A percentile compares a stretch with the other conserved stretches of the same genome.
Conservation (phyloP, 2,329 filamentous ascomycete genomes). For the Aspergillus eucalypticola region DNA sequence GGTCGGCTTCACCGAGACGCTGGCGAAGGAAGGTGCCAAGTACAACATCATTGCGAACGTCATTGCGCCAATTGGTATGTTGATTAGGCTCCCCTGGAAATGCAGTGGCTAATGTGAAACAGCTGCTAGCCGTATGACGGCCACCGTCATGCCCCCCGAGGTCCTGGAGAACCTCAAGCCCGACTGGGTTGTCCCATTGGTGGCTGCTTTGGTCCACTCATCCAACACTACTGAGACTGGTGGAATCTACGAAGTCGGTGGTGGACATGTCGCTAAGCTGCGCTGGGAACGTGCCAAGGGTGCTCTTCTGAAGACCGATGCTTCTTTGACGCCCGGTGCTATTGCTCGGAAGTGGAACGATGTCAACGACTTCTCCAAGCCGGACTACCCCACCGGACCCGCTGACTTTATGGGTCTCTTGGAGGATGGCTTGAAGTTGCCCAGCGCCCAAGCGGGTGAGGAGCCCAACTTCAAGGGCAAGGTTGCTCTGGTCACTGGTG, state of each 20-base stretch:
- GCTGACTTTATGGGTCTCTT: conserved; percentile 86
- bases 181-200: conserved; percentile 92
- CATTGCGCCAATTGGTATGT: conserved; percentile 76
- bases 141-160: conserved; percentile 94
- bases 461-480: conserved; percentile 79
- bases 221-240: conserved; percentile 81
- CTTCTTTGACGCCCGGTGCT: conserved; percentile 81
- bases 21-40: conserved; percentile 95
- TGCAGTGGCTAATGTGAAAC: background rate
- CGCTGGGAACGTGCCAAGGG: conserved; percentile 93
- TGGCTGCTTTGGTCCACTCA: conserved; percentile 83
- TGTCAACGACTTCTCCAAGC: conserved; percentile 80
- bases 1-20: conserved; percentile 95
- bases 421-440: conserved; percentile 78
- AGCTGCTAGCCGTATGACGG: conserved; percentile 93
- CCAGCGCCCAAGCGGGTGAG: conserved; percentile 69
- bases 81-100: background rate
- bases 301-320: conserved; percentile 84
- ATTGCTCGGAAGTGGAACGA: conserved; percentile 87
- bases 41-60: conserved; percentile 97
- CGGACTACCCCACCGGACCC: conserved; percentile 79
- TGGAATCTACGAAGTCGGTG: conserved; percentile 89
- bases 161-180: conserved; percentile 82
- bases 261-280: conserved; percentile 87
- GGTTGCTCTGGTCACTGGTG: conserved; percentile 84